These are phyloP conservation scores for Amylocystis lapponica DNA, from an alignment of 768 basidiomycete species.

Conservation along the genomic window DNA sequence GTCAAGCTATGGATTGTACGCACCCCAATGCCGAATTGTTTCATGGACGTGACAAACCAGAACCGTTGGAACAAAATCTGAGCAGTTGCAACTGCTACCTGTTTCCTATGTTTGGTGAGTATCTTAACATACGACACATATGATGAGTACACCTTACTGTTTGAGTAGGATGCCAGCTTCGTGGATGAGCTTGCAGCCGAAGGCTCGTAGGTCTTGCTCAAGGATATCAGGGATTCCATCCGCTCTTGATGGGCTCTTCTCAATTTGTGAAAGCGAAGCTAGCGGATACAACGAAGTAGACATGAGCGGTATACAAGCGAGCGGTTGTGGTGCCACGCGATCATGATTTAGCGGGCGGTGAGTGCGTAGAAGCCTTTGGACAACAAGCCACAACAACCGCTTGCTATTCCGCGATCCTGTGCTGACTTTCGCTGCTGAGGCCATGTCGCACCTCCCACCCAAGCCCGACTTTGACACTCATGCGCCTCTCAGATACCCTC, in stretches of 20 bases:
- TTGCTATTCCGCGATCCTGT: neutral
- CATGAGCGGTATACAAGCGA: constrained; percentile 6
- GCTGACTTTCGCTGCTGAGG: neutral
- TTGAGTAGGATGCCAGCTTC: constrained; percentile 88
- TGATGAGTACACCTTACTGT: constrained; percentile 52
- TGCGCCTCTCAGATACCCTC: constrained; percentile 14
- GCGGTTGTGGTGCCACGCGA: neutral
- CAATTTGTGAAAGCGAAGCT: constrained; percentile 74
- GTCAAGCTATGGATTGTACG: constrained; percentile 25
- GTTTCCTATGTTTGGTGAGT: constrained; percentile 56
- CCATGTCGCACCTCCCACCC: constrained; percentile 27
- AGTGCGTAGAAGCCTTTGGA: constrained; percentile 1
- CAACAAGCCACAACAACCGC: constrained; percentile 18
- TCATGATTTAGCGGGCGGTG: neutral
- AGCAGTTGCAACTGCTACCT: constrained; percentile 94
- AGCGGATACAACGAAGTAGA: constrained; percentile 59
- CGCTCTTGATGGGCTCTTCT: constrained; percentile 70
- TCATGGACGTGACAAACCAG: constrained; percentile 93
- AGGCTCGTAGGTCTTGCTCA: constrained; percentile 85
- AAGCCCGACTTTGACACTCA: constrained; percentile 26
- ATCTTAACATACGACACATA: neutral
- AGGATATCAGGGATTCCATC: constrained; percentile 79
- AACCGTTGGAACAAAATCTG: constrained; percentile 96
- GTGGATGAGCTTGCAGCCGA: constrained; percentile 92
- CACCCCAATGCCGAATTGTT: constrained; percentile 90